Conservation (phyloP, 306 rosid genomes). For the Quercus suber region DNA sequence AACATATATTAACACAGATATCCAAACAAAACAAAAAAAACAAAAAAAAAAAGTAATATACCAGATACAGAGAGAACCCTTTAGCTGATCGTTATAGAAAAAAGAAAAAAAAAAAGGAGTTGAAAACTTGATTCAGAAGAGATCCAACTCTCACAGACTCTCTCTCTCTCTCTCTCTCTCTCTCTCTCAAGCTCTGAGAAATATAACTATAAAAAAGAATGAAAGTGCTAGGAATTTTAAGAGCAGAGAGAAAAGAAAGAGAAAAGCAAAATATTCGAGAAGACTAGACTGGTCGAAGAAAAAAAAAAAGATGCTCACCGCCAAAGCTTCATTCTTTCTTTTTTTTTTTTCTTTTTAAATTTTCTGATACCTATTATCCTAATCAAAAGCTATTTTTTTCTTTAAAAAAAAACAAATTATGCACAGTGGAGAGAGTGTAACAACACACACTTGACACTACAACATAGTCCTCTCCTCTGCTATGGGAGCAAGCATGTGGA, state of each 20-base stretch:
- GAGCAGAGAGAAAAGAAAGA: conserved; percentile 7
- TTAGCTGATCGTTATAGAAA: neutral
- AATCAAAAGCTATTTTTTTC: neutral
- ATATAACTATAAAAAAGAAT: no score
- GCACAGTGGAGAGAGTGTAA: neutral
- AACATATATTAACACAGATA: neutral
- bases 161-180: neutral
- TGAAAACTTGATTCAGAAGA: neutral
- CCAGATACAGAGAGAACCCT: neutral
- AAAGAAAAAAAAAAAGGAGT: neutral
- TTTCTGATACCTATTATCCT: conserved; percentile 27
- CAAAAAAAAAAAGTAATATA: neutral
- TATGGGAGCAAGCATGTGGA: conserved; percentile 17
- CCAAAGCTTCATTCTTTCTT: conserved; percentile 12
- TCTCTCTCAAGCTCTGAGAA: neutral
- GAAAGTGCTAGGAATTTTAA: neutral
- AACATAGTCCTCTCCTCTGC: neutral
- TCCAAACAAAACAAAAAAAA: neutral
- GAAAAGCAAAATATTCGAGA: conserved; percentile 28
- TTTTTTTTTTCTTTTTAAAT: neutral
- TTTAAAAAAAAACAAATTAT: neutral
- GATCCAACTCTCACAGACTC: neutral
- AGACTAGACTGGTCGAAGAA: neutral
- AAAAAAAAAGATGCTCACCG: conserved; percentile 34
- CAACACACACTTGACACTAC: no score